Evolutionary conservation across 2,329 filamentous ascomycete species (phyloP).

Genomic region (Curvularia eragrostidis): DNA sequence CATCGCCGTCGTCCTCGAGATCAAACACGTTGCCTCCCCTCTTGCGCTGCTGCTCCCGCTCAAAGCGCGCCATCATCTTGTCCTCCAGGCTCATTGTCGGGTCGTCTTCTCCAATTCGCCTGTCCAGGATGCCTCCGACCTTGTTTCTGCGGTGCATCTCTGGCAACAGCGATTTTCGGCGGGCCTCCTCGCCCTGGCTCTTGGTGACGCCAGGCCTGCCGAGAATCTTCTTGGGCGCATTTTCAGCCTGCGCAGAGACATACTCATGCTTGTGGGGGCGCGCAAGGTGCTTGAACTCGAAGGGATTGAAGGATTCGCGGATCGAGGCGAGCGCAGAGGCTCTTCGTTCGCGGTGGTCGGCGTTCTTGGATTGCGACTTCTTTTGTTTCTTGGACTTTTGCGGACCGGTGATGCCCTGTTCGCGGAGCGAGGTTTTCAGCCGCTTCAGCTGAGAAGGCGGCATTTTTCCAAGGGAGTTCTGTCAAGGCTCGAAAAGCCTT

Average conservation of each 20-base stretch:
- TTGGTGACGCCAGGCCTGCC: slow-evolving; percentile 85
- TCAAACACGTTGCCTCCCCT: slow-evolving; percentile 86
- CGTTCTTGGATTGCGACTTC: slow-evolving; percentile 71
- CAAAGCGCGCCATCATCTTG: slow-evolving; percentile 88
- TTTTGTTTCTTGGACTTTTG: slow-evolving; percentile 95
- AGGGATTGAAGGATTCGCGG: slow-evolving; percentile 96
- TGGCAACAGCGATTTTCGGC: slow-evolving; percentile 81
- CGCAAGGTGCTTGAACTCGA: slow-evolving; percentile 84
- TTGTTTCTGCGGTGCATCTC: slow-evolving; percentile 91
- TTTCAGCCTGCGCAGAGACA: slow-evolving; percentile 67
- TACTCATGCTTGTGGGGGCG: slow-evolving; percentile 85
- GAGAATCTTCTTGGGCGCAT: slow-evolving; percentile 62
- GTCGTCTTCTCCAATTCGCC: slow-evolving; percentile 94
- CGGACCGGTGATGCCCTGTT: slow-evolving; percentile 87
- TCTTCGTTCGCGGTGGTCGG: slow-evolving; percentile 77
- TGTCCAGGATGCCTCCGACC: slow-evolving; percentile 88
- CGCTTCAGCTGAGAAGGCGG: slow-evolving; percentile 95
- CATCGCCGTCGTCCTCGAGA: slow-evolving; percentile 79
- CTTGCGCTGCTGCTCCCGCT: slow-evolving; percentile 82
- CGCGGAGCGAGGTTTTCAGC: slow-evolving; percentile 86
- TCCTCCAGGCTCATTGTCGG: slow-evolving; percentile 93
- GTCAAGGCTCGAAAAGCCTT: slow-evolving; percentile 2
- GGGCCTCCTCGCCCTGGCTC: slow-evolving; percentile 84
- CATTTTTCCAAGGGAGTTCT: slow-evolving; percentile 61
- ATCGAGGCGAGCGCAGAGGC: slow-evolving; percentile 82